Conservation (phyloP, 768 basidiomycete genomes). For the Lactarius deliciosus region DNA sequence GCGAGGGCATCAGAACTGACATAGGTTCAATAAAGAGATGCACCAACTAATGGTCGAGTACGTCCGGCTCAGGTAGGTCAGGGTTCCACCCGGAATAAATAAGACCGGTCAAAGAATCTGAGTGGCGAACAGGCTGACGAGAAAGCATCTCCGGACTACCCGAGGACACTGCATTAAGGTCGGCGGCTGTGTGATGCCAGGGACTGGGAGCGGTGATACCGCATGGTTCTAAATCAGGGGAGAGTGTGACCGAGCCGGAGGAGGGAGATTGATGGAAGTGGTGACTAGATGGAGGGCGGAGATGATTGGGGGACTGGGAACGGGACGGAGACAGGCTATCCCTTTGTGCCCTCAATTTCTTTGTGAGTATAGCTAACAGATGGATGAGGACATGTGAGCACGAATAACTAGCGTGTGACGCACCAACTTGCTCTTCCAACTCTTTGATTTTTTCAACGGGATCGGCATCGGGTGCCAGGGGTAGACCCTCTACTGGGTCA, state of each 20-base stretch:
- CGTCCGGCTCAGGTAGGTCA: constrained; percentile 73
- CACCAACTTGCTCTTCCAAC: constrained; percentile 77
- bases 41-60: constrained; percentile 75
- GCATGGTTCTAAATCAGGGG: constrained; percentile 33
- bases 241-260: constrained; percentile 27
- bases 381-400: constrained; percentile 17
- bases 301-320: constrained; percentile 38
- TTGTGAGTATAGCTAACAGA: constrained; percentile 59
- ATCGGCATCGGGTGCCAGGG: constrained; percentile 73
- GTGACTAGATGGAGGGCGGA: constrained; percentile 21
- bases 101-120: constrained; percentile 62
- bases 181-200: constrained; percentile 34
- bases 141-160: constrained; percentile 27
- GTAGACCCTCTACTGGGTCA: constrained; percentile 81
- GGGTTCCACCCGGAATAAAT: constrained; percentile 82
- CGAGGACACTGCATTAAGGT: constrained; percentile 29
- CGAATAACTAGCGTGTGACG: constrained; percentile 30
- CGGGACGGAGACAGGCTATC: constrained; percentile 39
- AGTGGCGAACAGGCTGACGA: constrained; percentile 37
- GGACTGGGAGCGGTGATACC: constrained; percentile 28
- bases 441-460: constrained; percentile 76
- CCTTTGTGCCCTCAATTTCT: constrained; percentile 56
- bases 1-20: constrained; percentile 6
- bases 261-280: constrained; percentile 22
- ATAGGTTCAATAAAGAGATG: background rate